phyloP scores from a whole-genome alignment of 441 rosid genomes.

The Croton setiger region DNA sequence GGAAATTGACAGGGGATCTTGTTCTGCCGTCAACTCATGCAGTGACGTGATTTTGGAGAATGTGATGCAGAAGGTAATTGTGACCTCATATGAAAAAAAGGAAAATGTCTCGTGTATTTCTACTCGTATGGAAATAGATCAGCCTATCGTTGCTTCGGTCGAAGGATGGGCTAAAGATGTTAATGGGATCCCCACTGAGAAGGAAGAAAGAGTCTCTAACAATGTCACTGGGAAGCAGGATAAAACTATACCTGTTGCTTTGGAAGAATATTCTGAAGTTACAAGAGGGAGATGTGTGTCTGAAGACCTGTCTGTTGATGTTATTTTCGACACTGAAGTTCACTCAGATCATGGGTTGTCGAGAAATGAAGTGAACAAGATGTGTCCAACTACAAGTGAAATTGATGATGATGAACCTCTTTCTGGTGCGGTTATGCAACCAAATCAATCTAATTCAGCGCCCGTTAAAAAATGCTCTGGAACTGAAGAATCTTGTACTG shows the following conservation, averaged over 20 bases:
- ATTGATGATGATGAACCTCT: slow-evolving; percentile 27
- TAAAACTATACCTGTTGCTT: slow-evolving; percentile 9
- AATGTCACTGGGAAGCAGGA: slow-evolving; percentile 15
- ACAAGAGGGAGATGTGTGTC: slow-evolving; percentile 16
- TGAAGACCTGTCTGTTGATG: slow-evolving; percentile 15
- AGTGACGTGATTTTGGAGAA: slow-evolving; percentile 12
- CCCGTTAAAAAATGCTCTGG: slow-evolving; percentile 27
- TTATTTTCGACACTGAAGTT: slow-evolving; percentile 7
- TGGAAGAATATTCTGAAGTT: slow-evolving; percentile 33
- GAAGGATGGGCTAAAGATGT: slow-evolving; percentile 25
- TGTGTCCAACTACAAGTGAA: slow-evolving; percentile 17
- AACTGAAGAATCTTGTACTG: slow-evolving; percentile 21
- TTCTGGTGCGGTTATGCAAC: slow-evolving; percentile 17
- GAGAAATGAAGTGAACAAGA: slow-evolving; percentile 24
- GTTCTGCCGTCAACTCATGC: slow-evolving; percentile 18
- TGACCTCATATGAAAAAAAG: slow-evolving; percentile 17
- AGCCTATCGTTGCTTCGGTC: slow-evolving; percentile 12
- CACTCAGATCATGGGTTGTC: slow-evolving; percentile 23
- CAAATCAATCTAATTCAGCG: slow-evolving; percentile 20
- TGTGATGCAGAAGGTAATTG: slow-evolving; percentile 19
- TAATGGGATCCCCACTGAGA: slow-evolving; percentile 22
- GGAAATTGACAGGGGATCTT: slow-evolving; percentile 19
- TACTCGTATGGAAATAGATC: slow-evolving; percentile 28
- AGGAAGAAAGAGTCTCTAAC: slow-evolving; percentile 19
- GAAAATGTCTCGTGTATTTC: slow-evolving; percentile 29